These are phyloP conservation scores for Metschnikowia hibisci DNA, from an alignment of 805 yeast species.

Conservation along the genomic window DNA sequence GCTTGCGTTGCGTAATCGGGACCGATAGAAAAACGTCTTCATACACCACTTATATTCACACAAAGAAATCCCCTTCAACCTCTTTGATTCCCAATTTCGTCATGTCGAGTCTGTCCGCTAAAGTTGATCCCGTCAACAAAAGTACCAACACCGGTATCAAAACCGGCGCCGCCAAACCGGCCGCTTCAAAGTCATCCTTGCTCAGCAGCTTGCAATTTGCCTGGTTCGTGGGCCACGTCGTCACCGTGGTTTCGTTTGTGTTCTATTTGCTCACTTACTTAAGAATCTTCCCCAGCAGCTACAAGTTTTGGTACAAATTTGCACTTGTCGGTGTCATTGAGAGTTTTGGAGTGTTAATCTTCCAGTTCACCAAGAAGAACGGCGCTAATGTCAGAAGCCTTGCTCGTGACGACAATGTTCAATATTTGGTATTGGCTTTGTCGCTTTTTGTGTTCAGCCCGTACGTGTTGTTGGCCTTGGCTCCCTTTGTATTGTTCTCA, in stretches of 20 bases:
- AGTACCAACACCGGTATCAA: neutral
- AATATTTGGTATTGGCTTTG: constrained; percentile 60
- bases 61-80: neutral
- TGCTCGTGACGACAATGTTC: constrained; percentile 59
- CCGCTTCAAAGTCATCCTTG: constrained; percentile 1
- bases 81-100: neutral
- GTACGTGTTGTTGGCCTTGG: constrained; percentile 54
- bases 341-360: constrained; percentile 73
- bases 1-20: constrained; percentile 5
- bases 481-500: constrained; percentile 76
- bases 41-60: neutral
- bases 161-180: no score
- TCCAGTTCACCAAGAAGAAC: constrained; percentile 44
- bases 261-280: constrained; percentile 34
- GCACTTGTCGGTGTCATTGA: constrained; percentile 61
- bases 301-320: constrained; percentile 48
- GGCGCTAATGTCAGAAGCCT: constrained; percentile 23
- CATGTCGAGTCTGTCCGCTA: constrained; percentile 2
- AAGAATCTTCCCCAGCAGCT: constrained; percentile 22
- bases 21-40: neutral
- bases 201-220: constrained; percentile 57
- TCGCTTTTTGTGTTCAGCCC: constrained; percentile 51
- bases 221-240: constrained; percentile 59
- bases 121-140: neutral
- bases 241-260: constrained; percentile 30